Conservation (phyloP, 2,329 filamentous ascomycete species). For the Neofusicoccum parvum region DNA sequence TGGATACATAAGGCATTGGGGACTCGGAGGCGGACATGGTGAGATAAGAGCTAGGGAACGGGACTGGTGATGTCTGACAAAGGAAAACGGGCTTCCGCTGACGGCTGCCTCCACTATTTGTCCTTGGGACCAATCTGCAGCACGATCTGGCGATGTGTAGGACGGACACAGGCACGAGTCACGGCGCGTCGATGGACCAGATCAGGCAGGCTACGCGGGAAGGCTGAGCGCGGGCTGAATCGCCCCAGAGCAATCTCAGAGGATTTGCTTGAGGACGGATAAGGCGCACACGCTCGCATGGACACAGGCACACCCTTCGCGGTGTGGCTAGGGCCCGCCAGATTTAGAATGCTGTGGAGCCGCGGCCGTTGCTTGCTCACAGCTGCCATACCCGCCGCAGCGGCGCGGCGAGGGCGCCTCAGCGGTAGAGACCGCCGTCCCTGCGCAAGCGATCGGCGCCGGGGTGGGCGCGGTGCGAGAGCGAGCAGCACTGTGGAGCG, state of each 20-base stretch:
- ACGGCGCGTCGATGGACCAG: background rate
- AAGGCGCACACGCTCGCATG: constrained; percentile 12
- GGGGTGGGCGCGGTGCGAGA: constrained; percentile 12
- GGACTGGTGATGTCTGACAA: constrained; percentile 8
- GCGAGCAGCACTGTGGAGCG: constrained; percentile 12
- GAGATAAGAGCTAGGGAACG: constrained; percentile 6
- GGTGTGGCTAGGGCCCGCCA: constrained; percentile 17
- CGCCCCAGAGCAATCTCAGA: constrained; percentile 9
- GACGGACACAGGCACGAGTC: constrained; percentile 5
- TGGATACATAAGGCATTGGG: constrained; percentile 15
- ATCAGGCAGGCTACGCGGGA: constrained; percentile 16
- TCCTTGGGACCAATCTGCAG: constrained; percentile 4
- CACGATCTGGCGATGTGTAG: constrained; percentile 12
- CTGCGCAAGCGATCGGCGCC: constrained; percentile 17
- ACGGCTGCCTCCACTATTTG: constrained; percentile 15
- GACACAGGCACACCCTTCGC: background rate
- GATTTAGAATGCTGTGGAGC: constrained; percentile 21
- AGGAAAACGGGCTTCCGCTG: constrained; percentile 1
- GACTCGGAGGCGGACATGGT: constrained; percentile 16
- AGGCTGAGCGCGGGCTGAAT: constrained; percentile 19
- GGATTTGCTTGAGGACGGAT: constrained; percentile 18
- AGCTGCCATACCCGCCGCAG: background rate
- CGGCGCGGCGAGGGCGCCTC: constrained; percentile 15
- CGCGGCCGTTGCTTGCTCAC: constrained; percentile 11
- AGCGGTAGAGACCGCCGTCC: constrained; percentile 19